Evolutionary conservation across 2,329 filamentous ascomycete species (phyloP), one percentile per base, ranked within the genome.

Genomic region (Lithohypha guttulata): DNA sequence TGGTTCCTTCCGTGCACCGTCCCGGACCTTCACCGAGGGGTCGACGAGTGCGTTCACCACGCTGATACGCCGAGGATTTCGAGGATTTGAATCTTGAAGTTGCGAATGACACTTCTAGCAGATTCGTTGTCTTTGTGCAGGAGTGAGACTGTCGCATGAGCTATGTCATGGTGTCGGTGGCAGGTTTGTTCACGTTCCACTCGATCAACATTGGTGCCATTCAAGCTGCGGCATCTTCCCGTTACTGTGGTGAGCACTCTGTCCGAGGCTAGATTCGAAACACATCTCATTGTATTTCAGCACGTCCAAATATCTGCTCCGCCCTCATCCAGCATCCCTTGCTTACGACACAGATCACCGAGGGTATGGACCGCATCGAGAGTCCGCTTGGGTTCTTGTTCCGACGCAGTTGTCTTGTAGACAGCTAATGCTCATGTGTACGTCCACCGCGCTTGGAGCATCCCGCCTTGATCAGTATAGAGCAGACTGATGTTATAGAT

Each of bases 51-150:
- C 27, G 27, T 5, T 29, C 27, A 29, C 27, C 27, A 29, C 27
- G 27, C 27, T 29, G 27, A 29, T 29, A 14, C 27, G 27, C 27
- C 27, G 27, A 29, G 27, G 27, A 29, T 29, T 29, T 29, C 27
- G 27, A 29, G 27, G 27, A 29, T 29, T 6, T 29, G 27, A 29
- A 13, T 29, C n/a, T 6, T n/a, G 27, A 29, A 29, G 27, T 29
- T 29, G 27, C n/a, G 27, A 29, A 29, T 29, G 27, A 29, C 27
- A 29, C 27, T 29, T 29, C 27, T 29, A 29, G 27, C 27, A 29
- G 27, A 29, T 29, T 29, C 27, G 27, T 29, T 29, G 27, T 29
- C 27, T 29, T 29, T 14, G 27, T 29, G 27, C n/a, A 29, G 27
- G 27, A 29, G 27, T 29, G 27, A 6, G 27, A 29, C 27, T 29